Conservation (phyloP, 1,139 yeast genomes). For the Saccharomyces pastorianus region DNA sequence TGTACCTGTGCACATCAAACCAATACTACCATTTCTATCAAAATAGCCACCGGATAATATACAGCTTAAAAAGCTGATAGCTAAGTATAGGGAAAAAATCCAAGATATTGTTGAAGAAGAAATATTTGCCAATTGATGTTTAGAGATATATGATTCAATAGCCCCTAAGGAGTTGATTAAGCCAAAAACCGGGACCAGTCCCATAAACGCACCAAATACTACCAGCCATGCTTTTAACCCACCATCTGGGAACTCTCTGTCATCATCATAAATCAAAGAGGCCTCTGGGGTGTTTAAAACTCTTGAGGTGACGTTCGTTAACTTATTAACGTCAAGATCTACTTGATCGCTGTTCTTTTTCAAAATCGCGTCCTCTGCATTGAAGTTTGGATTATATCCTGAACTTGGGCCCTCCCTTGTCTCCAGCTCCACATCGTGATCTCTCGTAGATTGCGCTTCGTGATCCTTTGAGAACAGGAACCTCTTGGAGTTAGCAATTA, state of each 20-base stretch:
- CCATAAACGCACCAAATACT: constrained; percentile 57
- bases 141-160: constrained; percentile 54
- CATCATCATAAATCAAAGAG: constrained; percentile 10
- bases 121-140: constrained; percentile 44
- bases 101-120: constrained; percentile 53
- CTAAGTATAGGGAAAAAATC: constrained; percentile 60
- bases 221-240: constrained; percentile 39
- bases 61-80: constrained; percentile 50
- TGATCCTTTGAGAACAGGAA: background rate
- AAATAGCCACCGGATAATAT: constrained; percentile 51
- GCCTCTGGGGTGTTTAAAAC: constrained; percentile 6
- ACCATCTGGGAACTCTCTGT: constrained; percentile 28
- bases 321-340: constrained; percentile 1
- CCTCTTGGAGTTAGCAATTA: background rate
- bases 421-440: constrained; percentile 3
- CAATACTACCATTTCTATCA: constrained; percentile 42
- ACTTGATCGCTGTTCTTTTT: constrained; percentile 7
- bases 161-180: constrained; percentile 63
- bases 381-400: constrained; percentile 10
- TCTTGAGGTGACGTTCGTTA: constrained; percentile 2
- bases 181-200: constrained; percentile 57
- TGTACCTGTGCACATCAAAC: constrained; percentile 40
- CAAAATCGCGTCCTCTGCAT: constrained; percentile 5
- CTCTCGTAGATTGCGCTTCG: background rate
- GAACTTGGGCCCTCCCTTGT: constrained; percentile 7